These are phyloP conservation scores for Cladorrhinum samala DNA, from an alignment of 495 filamentous ascomycete genomes.

Conservation along the genomic window DNA sequence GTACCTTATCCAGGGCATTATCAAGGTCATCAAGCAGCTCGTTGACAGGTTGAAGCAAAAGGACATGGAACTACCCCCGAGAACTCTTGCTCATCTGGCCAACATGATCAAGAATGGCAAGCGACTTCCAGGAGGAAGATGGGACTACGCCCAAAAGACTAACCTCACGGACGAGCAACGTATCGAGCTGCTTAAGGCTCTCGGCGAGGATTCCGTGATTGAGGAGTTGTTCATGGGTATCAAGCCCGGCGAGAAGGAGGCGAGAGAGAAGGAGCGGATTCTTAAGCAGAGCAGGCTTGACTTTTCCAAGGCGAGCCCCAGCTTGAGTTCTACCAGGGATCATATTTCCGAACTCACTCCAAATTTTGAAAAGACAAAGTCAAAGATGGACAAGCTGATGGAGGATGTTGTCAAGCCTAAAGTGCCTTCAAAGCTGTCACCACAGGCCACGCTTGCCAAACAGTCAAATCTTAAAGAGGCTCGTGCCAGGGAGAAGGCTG, in stretches of 20 bases:
- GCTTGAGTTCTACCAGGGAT: slow-evolving; percentile 33
- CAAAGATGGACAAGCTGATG: slow-evolving; percentile 15
- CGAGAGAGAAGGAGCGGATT: slow-evolving; percentile 31
- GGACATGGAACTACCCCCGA: slow-evolving; percentile 58
- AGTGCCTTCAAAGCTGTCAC: slow-evolving; percentile 30
- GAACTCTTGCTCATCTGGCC: slow-evolving; percentile 57
- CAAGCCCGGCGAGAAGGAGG: slow-evolving; percentile 49
- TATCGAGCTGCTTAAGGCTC: slow-evolving; percentile 69
- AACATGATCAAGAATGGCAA: slow-evolving; percentile 35
- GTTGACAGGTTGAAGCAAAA: slow-evolving; percentile 65
- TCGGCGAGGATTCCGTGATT: slow-evolving; percentile 65
- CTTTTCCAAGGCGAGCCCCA: slow-evolving; percentile 32
- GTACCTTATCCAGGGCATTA: slow-evolving; percentile 70
- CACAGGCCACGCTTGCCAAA: slow-evolving; percentile 30
- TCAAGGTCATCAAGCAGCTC: slow-evolving; percentile 59
- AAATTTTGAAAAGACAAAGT: slow-evolving; percentile 34
- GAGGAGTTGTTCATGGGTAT: slow-evolving; percentile 38
- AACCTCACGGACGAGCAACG: slow-evolving; percentile 71
- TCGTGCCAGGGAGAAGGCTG: slow-evolving; percentile 65
- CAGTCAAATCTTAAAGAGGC: slow-evolving; percentile 56
- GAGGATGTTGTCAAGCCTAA: slow-evolving; percentile 8
- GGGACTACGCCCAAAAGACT: slow-evolving; percentile 55
- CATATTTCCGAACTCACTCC: slow-evolving; percentile 29
- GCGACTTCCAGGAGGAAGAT: slow-evolving; percentile 17
- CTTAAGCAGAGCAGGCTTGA: slow-evolving; percentile 66